phyloP scores from a whole-genome alignment of 306 rosid genomes.

The Mucuna pruriens region DNA sequence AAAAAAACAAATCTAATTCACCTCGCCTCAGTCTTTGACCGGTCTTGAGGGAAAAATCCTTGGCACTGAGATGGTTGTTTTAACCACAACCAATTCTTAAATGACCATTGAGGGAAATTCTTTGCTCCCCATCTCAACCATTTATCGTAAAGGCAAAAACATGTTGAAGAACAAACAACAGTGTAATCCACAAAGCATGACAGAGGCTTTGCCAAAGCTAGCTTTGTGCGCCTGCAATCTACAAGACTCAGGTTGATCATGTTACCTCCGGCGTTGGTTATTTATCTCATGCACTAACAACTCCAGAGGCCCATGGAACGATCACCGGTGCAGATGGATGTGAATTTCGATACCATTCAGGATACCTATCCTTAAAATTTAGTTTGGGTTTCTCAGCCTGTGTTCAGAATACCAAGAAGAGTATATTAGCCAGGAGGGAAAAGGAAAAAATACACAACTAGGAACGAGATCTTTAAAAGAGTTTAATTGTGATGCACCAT shows the following conservation, averaged over 20 bases:
- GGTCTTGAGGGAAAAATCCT: conserved; percentile 21
- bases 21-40: conserved; percentile 28
- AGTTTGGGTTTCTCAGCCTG: conserved; percentile 77
- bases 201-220: conserved; percentile 33
- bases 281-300: conserved; percentile 42
- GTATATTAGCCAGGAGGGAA: conserved; percentile 9
- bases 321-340: conserved; percentile 71
- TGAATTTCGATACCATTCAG: conserved; percentile 67
- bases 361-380: conserved; percentile 77
- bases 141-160: neutral
- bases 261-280: conserved; percentile 20
- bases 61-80: neutral
- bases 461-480: conserved; percentile 26
- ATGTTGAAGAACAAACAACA: conserved; percentile 34
- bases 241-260: conserved; percentile 29
- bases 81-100: conserved; percentile 23
- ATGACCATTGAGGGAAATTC: neutral
- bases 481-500: neutral
- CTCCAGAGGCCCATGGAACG: conserved; percentile 92
- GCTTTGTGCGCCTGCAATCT: conserved; percentile 34
- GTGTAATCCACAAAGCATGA: conserved; percentile 37
- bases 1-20: conserved; percentile 22
- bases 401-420: conserved; percentile 37
- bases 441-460: neutral
- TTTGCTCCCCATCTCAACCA: conserved; percentile 40